Evolutionary conservation across 2,329 filamentous ascomycete genomes (phyloP).

Genomic region (Xylariaceae sp.): DNA sequence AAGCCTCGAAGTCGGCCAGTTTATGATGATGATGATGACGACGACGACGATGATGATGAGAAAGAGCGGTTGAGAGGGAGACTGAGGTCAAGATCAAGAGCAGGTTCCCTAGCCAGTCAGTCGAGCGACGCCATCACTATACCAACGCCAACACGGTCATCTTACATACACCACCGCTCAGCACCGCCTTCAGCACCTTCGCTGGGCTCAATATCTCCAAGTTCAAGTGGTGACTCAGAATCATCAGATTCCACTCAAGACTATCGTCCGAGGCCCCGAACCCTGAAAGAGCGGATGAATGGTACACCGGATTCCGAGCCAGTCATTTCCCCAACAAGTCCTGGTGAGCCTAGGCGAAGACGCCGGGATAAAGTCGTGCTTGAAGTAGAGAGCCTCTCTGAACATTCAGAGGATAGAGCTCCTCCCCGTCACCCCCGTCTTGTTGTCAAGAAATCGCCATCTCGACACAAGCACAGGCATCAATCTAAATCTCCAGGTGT

Average conservation of each 20-base stretch:
- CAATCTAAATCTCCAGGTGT: conserved; percentile 37
- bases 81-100: conserved; percentile 34
- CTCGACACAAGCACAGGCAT: conserved; percentile 32
- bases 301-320: conserved; percentile 28
- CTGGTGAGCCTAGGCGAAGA: conserved; percentile 21
- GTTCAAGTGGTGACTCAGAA: conserved; percentile 42
- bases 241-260: conserved; percentile 26
- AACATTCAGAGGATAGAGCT: conserved; percentile 23
- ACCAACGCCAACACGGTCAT: conserved; percentile 42
- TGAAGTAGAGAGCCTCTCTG: conserved; percentile 25
- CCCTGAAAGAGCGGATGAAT: conserved; percentile 31
- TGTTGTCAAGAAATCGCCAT: conserved; percentile 28
- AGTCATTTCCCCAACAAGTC: conserved; percentile 22
- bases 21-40: conserved; percentile 32
- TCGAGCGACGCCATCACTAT: conserved; percentile 27
- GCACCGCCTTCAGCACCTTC: conserved; percentile 45
- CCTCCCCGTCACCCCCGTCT: conserved; percentile 18
- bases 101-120: conserved; percentile 19
- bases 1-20: conserved; percentile 32
- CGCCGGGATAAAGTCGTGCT: conserved; percentile 21
- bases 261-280: conserved; percentile 20
- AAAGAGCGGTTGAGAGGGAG: conserved; percentile 36
- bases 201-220: conserved; percentile 45
- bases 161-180: conserved; percentile 46
- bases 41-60: conserved; percentile 35